Evolutionary conservation across 768 basidiomycete species (phyloP).

Genomic region (Boletus vinaceobasis): DNA sequence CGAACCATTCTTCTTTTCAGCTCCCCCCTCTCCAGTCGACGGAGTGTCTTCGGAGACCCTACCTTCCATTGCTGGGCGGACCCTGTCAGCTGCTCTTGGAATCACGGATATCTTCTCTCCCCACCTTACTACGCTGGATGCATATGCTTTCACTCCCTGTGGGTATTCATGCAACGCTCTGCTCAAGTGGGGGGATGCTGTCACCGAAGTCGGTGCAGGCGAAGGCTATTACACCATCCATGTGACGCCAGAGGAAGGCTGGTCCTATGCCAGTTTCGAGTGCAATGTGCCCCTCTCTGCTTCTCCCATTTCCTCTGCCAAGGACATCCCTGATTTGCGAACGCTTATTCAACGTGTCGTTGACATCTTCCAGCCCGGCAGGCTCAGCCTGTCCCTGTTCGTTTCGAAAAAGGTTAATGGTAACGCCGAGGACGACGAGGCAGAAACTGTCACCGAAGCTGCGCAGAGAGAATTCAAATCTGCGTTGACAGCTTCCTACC

Average conservation of each 20-base stretch:
- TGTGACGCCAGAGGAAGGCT: constrained; percentile 96
- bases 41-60: constrained; percentile 44
- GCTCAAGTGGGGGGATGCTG: constrained; percentile 50
- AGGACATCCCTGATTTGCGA: constrained; percentile 66
- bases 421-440: constrained; percentile 41
- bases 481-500: constrained; percentile 46
- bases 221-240: constrained; percentile 99
- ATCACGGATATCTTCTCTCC: constrained; percentile 80
- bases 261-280: constrained; percentile 99
- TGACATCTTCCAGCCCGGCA: constrained; percentile 85
- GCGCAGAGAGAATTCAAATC: constrained; percentile 71
- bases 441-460: constrained; percentile 59
- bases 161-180: constrained; percentile 96
- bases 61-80: constrained; percentile 27
- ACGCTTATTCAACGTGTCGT: constrained; percentile 87
- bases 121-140: constrained; percentile 79
- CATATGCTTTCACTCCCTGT: constrained; percentile 92
- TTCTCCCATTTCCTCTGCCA: constrained; percentile 27
- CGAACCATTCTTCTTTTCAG: constrained; percentile 64
- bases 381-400: constrained; percentile 86
- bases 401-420: constrained; percentile 63
- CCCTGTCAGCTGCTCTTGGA: constrained; percentile 67
- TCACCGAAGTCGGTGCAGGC: constrained; percentile 32
- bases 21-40: constrained; percentile 43
- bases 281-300: constrained; percentile 82